These are phyloP conservation scores for Sporothrix euskadiensis DNA, from an alignment of 2,329 filamentous ascomycete species.

Conservation along the genomic window DNA sequence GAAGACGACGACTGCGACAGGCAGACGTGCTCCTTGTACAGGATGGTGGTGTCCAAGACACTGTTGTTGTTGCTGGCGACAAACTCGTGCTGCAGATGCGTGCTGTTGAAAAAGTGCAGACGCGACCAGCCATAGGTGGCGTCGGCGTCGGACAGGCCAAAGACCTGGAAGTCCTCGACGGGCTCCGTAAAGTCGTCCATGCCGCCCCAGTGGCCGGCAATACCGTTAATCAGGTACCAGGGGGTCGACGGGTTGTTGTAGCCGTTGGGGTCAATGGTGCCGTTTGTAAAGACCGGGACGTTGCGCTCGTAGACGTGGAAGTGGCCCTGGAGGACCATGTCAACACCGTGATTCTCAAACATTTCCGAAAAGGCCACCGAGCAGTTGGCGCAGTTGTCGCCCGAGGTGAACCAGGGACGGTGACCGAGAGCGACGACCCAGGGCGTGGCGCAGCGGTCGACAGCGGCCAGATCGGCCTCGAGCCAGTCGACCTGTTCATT, in stretches of 20 bases:
- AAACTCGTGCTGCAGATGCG: slow-evolving; percentile 44
- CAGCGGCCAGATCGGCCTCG: slow-evolving; percentile 45
- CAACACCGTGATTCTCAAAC: slow-evolving; percentile 30
- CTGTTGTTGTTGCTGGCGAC: slow-evolving; percentile 38
- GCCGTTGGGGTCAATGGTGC: slow-evolving; percentile 32
- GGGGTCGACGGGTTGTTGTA: slow-evolving; percentile 33
- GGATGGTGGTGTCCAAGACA: slow-evolving; percentile 39
- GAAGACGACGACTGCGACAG: background rate
- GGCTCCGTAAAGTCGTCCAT: slow-evolving; percentile 32
- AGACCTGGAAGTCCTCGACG: slow-evolving; percentile 33
- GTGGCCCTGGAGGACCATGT: slow-evolving; percentile 33
- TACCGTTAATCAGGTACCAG: slow-evolving; percentile 38
- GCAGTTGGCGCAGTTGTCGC: slow-evolving; percentile 27
- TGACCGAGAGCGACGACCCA: slow-evolving; percentile 54
- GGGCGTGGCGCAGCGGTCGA: slow-evolving; percentile 50
- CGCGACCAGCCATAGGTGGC: slow-evolving; percentile 43
- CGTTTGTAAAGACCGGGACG: slow-evolving; percentile 31
- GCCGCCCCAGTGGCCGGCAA: slow-evolving; percentile 35
- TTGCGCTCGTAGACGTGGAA: slow-evolving; percentile 35
- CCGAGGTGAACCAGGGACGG: slow-evolving; percentile 48
- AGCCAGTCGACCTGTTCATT: slow-evolving; percentile 41
- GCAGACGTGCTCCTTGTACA: slow-evolving; percentile 34
- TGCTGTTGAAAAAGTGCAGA: slow-evolving; percentile 45
- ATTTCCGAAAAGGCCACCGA: slow-evolving; percentile 26
- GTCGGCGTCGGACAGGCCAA: slow-evolving; percentile 38